Evolutionary conservation across 2,329 filamentous ascomycete species (phyloP), one percentile per base, ranked within the genome.

Genomic region (Leptographium wingfieldii): DNA sequence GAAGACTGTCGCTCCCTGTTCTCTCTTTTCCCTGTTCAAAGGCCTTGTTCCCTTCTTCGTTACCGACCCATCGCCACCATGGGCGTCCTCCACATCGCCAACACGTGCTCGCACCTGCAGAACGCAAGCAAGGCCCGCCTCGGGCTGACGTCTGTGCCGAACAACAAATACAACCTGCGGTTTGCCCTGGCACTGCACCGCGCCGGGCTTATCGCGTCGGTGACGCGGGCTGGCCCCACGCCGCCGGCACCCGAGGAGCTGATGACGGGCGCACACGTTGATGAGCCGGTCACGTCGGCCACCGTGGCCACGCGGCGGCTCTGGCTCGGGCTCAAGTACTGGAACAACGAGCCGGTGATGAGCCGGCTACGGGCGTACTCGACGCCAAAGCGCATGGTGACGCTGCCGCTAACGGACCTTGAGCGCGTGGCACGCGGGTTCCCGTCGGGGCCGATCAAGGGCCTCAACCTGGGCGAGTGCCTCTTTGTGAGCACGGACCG

Each of bases 301-400:
- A 96, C 95, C 73, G 82, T 90, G 46, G 81, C 90, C 5, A 80
- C 77, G 48, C 80, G 89, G 69, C 80, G 92, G 62, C 76, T 96
- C 65, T 96, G 92, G 92, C 74, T 96, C 14, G 90, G 90, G 1
- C 76, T 96, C 68, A 96, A 96, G 76, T 96, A 96, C 80, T 89
- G 83, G 82, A 84, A 91, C 66, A 87, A 87, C 69, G 79, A 85
- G 72, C 90, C 92, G 6, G 90, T 96, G 27, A 74, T 96, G 65
- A 78, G 77, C 63, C 79, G 82, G 64, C 79, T 92, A 68, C 72
- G 73, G 56, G 71, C 87, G 69, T 77, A 95, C 62, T 87, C 82
- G 68, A 92, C 86, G 72, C 87, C 90, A 11, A 92, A 82, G 67
- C 80, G 90, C 65, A 73, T 83, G 66, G 80, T 95, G 70, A 87